Base-by-base conservation (phyloP, 2,329 filamentous ascomycete genomes). In the Elsinoe perseae region DNA sequence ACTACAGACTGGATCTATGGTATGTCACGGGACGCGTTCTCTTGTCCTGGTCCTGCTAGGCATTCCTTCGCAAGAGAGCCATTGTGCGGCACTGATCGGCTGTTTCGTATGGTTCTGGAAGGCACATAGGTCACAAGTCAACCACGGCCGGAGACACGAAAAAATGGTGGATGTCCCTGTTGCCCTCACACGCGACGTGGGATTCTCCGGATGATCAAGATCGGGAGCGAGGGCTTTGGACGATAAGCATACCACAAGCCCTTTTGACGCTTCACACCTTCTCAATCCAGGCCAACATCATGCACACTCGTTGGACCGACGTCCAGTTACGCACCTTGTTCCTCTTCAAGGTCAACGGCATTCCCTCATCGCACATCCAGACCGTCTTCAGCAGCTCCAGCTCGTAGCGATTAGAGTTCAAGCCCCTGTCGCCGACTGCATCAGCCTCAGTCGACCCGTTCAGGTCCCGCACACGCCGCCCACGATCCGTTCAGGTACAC, bases 41-140 rank as follows among this genome's bases (percentile, higher is more conserved):
- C 23, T 50, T 30, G 25, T 18, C 44, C 44, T 50, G n/a, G n/a
- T n/a, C n/a, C n/a, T n/a, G n/a, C 44, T 12, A 14, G 43, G 30
- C 28, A 36, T 34, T 23, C 40, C 40, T 5, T 25, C 25, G 30
- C n/a, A 36, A 36, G 32, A 36, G 32, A 36, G 32, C 48, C 48
- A 52, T n/a, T 14, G 6, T 28, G 38, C 28, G 48, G 48, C 48
- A 52, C 14, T 36, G 48, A 38, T 38, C 48, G 48, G 48, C 48
- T 52, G 48, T 52, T 52, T 38, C 48, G 48, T 38, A 23, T 52
- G 48, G n/a, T 52, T 52, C 48, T 52, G 48, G 48, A 52, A 52
- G 48, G 48, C 48, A 52, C 18, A 28, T 30, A 32, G n/a, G 25
- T 32, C 43, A 7, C 36, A 3, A 32, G 14, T 38, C 28, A 16